phyloP scores from a whole-genome alignment of 495 filamentous ascomycete genomes.

The Daldinia caldariorum region DNA sequence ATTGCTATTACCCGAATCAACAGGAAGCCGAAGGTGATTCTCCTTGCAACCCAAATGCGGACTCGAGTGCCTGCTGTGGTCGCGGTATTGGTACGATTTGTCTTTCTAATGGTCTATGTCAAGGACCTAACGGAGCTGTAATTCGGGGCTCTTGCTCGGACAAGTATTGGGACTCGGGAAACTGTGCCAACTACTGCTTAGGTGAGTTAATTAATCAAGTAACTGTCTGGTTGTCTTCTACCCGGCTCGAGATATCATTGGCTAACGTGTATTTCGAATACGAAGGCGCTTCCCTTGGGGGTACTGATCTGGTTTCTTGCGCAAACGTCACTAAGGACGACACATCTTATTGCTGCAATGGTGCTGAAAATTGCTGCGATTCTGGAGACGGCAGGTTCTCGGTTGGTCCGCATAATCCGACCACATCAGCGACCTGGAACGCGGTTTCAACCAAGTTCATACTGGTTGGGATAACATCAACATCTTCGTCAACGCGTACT shows the following conservation, averaged over 20 bases:
- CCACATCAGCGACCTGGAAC: slow-evolving; percentile 5
- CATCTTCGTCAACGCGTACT: neutral
- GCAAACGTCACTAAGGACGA: slow-evolving; percentile 8
- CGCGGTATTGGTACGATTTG: neutral
- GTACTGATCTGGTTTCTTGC: slow-evolving; percentile 4
- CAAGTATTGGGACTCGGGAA: neutral
- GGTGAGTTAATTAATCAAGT: neutral
- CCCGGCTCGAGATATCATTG: neutral
- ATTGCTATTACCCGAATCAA: slow-evolving; percentile 3
- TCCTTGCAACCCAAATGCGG: slow-evolving; percentile 1
- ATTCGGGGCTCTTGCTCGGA: slow-evolving; percentile 11
- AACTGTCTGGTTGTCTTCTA: neutral
- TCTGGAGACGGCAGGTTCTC: slow-evolving; percentile 8
- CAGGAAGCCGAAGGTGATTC: neutral
- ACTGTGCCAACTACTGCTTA: slow-evolving; percentile 1
- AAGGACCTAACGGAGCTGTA: slow-evolving; percentile 6
- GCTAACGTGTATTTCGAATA: neutral
- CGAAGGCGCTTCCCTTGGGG: neutral
- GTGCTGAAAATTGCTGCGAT: slow-evolving; percentile 9
- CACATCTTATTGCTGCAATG: slow-evolving; percentile 9
- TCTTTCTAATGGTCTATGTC: slow-evolving; percentile 11
- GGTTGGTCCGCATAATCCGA: slow-evolving; percentile 4
- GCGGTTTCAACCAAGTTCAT: slow-evolving; percentile 4
- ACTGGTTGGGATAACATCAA: neutral
- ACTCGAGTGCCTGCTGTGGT: slow-evolving; percentile 5